These are phyloP conservation scores for Darksidea phi DNA, from an alignment of 495 filamentous ascomycete species.

Conservation along the genomic window DNA sequence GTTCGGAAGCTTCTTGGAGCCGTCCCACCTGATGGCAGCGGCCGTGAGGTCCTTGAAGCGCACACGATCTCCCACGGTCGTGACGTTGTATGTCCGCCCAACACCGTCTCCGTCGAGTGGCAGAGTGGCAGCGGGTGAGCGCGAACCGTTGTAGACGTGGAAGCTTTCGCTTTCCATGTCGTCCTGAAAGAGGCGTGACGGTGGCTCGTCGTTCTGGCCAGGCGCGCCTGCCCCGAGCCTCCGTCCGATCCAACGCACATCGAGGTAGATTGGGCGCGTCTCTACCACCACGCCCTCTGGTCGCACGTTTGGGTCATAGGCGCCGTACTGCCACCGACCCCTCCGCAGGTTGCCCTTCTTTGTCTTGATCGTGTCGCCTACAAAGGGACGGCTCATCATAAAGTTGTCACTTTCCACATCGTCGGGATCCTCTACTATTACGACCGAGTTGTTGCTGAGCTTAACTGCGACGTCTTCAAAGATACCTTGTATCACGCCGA, in stretches of 20 bases:
- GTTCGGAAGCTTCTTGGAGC: constrained; percentile 27
- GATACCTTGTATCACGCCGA: constrained; percentile 41
- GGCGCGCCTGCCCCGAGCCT: constrained; percentile 30
- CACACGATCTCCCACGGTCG: constrained; percentile 49
- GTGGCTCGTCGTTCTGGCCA: not conserved
- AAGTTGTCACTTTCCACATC: constrained; percentile 34
- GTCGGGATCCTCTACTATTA: constrained; percentile 40
- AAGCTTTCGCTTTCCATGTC: constrained; percentile 34
- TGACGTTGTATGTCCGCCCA: constrained; percentile 32
- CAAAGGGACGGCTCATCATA: constrained; percentile 23
- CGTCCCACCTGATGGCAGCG: constrained; percentile 52
- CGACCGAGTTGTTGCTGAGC: constrained; percentile 43
- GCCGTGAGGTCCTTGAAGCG: constrained; percentile 53
- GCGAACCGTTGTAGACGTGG: constrained; percentile 39
- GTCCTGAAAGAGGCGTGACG: constrained; percentile 10
- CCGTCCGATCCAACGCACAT: constrained; percentile 51
- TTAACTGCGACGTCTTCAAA: constrained; percentile 37
- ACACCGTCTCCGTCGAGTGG: constrained; percentile 23
- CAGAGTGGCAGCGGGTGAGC: constrained; percentile 11
- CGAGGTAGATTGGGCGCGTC: constrained; percentile 44
- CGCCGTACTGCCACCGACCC: constrained; percentile 52
- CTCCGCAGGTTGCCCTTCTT: constrained; percentile 52
- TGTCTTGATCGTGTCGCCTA: constrained; percentile 53
- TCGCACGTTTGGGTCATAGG: constrained; percentile 48
- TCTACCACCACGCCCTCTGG: constrained; percentile 53